Evolutionary conservation across 768 basidiomycete genomes (phyloP).

Genomic region (Tylopilus cervinicoccineus): DNA sequence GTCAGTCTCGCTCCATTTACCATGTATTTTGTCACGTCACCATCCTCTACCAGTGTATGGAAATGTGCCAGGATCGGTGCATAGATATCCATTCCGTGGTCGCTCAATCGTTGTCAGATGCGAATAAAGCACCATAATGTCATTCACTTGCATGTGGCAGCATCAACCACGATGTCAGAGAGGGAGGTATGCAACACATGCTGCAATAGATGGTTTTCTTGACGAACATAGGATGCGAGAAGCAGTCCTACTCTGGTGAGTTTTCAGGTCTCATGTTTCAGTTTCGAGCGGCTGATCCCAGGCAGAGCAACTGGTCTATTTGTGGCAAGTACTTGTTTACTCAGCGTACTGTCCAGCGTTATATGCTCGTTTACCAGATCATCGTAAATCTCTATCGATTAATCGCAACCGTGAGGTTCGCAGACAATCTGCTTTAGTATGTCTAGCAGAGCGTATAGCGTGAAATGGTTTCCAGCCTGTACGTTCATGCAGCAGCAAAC

Average conservation of each 20-base stretch:
- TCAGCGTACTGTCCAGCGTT: not conserved
- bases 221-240: not conserved
- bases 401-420: not conserved
- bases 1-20: constrained; percentile 41
- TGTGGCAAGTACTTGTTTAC: too few species aligned
- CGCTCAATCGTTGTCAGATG: constrained; percentile 56
- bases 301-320: too few species aligned
- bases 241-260: not conserved
- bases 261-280: not conserved
- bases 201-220: not conserved
- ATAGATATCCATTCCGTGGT: constrained; percentile 73
- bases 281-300: too few species aligned
- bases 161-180: not conserved
- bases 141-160: not conserved
- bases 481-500: too few species aligned
- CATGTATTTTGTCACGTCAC: not conserved
- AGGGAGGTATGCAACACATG: not conserved
- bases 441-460: too few species aligned
- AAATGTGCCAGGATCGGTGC: constrained; percentile 65
- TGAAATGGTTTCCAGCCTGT: too few species aligned
- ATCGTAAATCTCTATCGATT: not conserved
- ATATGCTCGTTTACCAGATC: not conserved
- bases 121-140: constrained; percentile 10
- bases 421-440: not conserved
- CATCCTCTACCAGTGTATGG: constrained; percentile 53